Conservation (phyloP, 192 early-diverging fungal genomes). For the Polychytrium aggregatum region DNA sequence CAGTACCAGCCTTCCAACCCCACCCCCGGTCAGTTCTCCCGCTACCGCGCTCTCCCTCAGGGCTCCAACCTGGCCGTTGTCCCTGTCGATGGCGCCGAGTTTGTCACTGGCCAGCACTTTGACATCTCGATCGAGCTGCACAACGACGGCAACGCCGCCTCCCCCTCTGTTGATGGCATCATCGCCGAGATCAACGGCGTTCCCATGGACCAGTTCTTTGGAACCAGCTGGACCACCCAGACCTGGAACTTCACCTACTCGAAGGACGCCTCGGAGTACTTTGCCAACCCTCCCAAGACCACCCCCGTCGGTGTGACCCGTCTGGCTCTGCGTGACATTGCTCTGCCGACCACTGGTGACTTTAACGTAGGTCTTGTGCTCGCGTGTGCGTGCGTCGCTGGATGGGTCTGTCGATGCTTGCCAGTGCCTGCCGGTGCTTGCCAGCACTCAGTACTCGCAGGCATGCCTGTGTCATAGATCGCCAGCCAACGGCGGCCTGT, state of each 20-base stretch:
- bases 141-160: constrained; percentile 19
- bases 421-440: not conserved
- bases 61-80: constrained; percentile 14
- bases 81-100: constrained; percentile 37
- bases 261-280: constrained; percentile 21
- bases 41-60: constrained; percentile 12
- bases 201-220: constrained; percentile 22
- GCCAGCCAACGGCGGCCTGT: too few relatives aligned
- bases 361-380: not conserved
- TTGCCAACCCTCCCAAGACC: constrained; percentile 16
- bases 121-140: constrained; percentile 54
- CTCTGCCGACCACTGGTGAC: constrained; percentile 1
- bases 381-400: not conserved
- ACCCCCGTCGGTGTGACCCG: constrained; percentile 34
- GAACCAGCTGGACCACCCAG: constrained; percentile 32
- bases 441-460: not conserved
- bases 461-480: not conserved
- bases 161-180: constrained; percentile 20
- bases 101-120: constrained; percentile 43
- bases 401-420: too few relatives aligned
- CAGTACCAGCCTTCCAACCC: constrained; percentile 11
- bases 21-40: constrained; percentile 13
- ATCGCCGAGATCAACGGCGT: constrained; percentile 36
- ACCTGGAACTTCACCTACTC: constrained; percentile 40
- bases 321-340: constrained; percentile 1